These are phyloP conservation scores for Ustilago tritici DNA, from an alignment of 1,284 basidiomycete genomes.

Conservation along the genomic window DNA sequence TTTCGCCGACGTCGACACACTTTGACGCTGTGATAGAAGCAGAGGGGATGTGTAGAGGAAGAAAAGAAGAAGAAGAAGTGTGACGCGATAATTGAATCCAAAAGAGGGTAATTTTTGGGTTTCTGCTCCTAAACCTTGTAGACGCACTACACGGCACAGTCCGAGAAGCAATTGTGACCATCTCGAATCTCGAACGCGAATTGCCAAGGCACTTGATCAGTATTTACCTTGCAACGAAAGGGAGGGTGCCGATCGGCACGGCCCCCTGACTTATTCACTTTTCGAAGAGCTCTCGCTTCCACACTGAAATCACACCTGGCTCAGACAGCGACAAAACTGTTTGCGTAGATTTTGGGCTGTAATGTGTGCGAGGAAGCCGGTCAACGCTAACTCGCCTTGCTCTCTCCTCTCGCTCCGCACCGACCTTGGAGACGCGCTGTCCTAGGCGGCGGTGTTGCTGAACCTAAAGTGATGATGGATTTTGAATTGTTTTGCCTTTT, in stretches of 20 bases:
- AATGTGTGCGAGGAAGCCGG: background rate
- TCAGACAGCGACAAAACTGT: background rate
- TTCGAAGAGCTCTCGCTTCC: background rate
- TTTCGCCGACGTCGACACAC: background rate
- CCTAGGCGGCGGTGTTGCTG: background rate
- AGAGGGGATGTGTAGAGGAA: too few relatives aligned
- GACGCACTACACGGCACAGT: background rate
- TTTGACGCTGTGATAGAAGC: too few relatives aligned
- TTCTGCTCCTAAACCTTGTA: background rate
- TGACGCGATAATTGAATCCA: background rate
- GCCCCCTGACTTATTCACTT: background rate
- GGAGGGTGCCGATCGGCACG: constrained; percentile 1
- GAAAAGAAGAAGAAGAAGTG: background rate
- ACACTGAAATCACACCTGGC: background rate
- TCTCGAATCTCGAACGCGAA: background rate
- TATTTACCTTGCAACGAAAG: background rate
- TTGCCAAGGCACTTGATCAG: background rate
- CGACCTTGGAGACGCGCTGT: background rate
- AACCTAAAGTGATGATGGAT: background rate
- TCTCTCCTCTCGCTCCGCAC: background rate
- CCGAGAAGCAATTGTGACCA: background rate
- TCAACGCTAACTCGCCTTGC: background rate
- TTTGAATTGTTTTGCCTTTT: background rate
- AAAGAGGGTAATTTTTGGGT: background rate
- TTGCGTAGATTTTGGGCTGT: background rate